Evolutionary conservation across 305 asterid species (phyloP), one percentile per base, ranked within the genome.

Genomic region (Ilex paraguariensis): DNA sequence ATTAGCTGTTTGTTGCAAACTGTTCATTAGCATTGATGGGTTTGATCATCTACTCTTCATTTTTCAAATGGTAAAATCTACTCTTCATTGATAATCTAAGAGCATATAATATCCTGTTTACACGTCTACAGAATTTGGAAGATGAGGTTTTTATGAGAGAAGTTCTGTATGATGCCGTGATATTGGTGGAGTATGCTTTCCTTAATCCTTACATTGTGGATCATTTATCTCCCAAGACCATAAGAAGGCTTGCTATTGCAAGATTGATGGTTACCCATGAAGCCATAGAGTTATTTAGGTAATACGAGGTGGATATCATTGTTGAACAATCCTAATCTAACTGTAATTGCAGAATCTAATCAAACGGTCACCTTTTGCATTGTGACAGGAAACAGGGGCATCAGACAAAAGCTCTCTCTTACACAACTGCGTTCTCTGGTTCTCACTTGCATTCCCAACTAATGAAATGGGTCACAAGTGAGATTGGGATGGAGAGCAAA

Each of bases 171-270:
- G 88, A 84, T 61, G 77, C 84, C 16, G 70, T 80, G 42, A 44
- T 81, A 61, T 72, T 84, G 68, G 88, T 76, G 54, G 91, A 86
- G 6, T 88, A 88, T 71, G 74, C 87, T 56, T 88, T 88, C 71
- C 86, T 88, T 45, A 59, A 59, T 63, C 84, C 86, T 3, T 76
- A 71, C 66, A 75, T 69, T 69, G 54, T 86, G 81, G 80, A 66
- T 65, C 61, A 63, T 66, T 79, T 88, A 42, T 72, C 94, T 21
- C 72, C 56, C 64, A 68, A 70, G 78, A 82, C 71, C 62, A 82
- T 62, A 39, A 82, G 77, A 66, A 45, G 74, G 52, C 62, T 77
- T 71, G 66, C 71, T 52, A 13, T 88, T 58, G 78, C 84, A 71
- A 82, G 81, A 73, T 69, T 88, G 77, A 62, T 85, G 64, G 87